Percentiles rank a stretch among this genome's conserved stretches.
phyloP scores from a whole-genome alignment of 164 flowering plant species.

The Aristolochia fimbriata region DNA sequence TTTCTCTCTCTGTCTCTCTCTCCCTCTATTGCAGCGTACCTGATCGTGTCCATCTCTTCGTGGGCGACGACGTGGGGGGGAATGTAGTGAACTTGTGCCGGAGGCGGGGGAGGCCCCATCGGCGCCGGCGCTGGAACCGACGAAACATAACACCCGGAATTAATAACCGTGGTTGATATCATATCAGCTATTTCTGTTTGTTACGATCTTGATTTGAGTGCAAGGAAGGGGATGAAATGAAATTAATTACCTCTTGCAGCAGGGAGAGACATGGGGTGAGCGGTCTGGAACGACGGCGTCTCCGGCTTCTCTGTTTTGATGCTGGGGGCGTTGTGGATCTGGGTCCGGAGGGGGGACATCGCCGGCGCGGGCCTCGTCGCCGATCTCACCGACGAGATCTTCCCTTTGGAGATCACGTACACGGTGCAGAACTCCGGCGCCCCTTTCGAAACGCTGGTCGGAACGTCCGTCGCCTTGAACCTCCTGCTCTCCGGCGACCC shows the following conservation, averaged over 20 bases:
- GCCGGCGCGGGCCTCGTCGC: slow-evolving; percentile 48
- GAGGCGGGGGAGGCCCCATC: neutral
- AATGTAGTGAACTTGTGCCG: neutral
- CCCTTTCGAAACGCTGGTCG: slow-evolving; percentile 35
- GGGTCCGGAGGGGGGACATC: slow-evolving; percentile 20
- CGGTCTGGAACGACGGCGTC: neutral
- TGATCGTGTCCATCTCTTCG: slow-evolving; percentile 2
- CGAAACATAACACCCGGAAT: too few relatives aligned
- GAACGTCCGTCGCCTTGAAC: slow-evolving; percentile 37
- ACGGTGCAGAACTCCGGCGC: slow-evolving; percentile 79
- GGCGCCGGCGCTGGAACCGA: neutral
- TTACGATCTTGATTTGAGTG: too few relatives aligned
- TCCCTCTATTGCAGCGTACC: too few relatives aligned
- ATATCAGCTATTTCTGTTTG: too few relatives aligned
- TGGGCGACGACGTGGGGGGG: neutral
- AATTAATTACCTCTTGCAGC: too few relatives aligned
- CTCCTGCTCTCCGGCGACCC: too few relatives aligned
- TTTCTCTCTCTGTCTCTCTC: too few relatives aligned
- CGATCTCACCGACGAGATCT: slow-evolving; percentile 35
- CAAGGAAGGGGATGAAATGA: too few relatives aligned
- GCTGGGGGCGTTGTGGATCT: slow-evolving; percentile 13
- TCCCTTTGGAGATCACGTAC: slow-evolving; percentile 57
- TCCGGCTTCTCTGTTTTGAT: neutral
- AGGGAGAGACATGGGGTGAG: neutral
- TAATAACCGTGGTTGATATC: too few relatives aligned